phyloP scores from a whole-genome alignment of 257 asterid genomes.

The Echium plantagineum region DNA sequence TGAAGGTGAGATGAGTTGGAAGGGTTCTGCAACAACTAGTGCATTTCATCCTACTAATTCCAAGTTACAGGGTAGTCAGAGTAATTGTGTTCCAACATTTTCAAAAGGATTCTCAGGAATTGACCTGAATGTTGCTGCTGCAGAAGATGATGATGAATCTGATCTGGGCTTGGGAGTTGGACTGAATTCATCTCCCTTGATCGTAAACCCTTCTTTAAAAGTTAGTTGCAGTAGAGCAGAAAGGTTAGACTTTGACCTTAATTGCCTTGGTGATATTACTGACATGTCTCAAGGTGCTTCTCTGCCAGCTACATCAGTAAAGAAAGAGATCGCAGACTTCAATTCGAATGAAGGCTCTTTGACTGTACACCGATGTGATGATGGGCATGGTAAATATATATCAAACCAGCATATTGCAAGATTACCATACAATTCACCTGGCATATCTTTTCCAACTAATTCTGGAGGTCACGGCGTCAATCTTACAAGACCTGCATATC shows the following conservation, averaged over 20 bases:
- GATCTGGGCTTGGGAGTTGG: neutral
- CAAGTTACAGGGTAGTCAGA: neutral
- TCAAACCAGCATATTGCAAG: neutral
- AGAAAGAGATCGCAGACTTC: neutral
- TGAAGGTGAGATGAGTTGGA: slow-evolving; percentile 43
- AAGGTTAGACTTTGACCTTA: slow-evolving; percentile 34
- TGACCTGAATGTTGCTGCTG: slow-evolving; percentile 49
- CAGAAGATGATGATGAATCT: slow-evolving; percentile 21
- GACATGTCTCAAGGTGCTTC: neutral
- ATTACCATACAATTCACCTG: neutral
- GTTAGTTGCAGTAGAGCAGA: slow-evolving; percentile 16
- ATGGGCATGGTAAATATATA: neutral
- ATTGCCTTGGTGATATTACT: slow-evolving; percentile 9
- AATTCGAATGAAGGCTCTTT: too few relatives aligned
- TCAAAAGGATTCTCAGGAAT: neutral
- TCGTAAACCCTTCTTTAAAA: slow-evolving; percentile 16
- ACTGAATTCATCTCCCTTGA: neutral
- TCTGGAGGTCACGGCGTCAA: slow-evolving; percentile 12
- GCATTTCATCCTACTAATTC: slow-evolving; percentile 30
- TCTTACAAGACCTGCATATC: slow-evolving; percentile 12
- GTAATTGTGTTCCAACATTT: neutral
- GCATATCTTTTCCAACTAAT: neutral
- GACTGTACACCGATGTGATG: slow-evolving; percentile 9
- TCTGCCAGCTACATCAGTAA: slow-evolving; percentile 3
- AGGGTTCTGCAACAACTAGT: slow-evolving; percentile 36